phyloP scores from a whole-genome alignment of 2,329 filamentous ascomycete genomes.

The Xylaria sp. region DNA sequence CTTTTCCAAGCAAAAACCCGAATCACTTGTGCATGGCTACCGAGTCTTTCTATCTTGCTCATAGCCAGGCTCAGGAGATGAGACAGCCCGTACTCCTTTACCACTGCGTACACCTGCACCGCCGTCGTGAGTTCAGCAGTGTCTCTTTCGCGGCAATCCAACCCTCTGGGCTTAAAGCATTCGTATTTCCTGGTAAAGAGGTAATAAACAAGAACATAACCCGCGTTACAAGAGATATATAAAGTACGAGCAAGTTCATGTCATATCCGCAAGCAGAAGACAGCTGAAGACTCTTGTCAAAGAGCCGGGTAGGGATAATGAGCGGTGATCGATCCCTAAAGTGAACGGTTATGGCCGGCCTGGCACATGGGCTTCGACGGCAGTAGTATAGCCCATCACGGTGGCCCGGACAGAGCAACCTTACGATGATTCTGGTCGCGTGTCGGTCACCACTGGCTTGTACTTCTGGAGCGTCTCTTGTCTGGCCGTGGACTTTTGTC shows the following conservation, averaged over 20 bases:
- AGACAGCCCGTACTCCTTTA: slow-evolving; percentile 22
- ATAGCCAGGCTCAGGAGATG: slow-evolving; percentile 20
- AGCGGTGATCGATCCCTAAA: slow-evolving; percentile 17
- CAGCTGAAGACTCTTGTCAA: slow-evolving; percentile 15
- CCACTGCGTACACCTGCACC: slow-evolving; percentile 24
- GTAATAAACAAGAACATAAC: slow-evolving; percentile 32
- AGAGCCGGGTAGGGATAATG: neutral
- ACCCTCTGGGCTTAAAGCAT: slow-evolving; percentile 27
- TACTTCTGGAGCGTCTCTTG: neutral
- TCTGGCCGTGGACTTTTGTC: neutral
- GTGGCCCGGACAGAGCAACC: neutral
- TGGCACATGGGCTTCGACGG: slow-evolving; percentile 16
- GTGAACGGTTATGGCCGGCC: slow-evolving; percentile 9
- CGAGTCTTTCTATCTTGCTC: slow-evolving; percentile 31
- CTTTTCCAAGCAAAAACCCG: too few species aligned
- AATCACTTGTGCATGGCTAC: slow-evolving; percentile 13
- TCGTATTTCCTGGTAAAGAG: slow-evolving; percentile 32
- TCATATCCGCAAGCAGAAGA: neutral
- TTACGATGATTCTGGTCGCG: slow-evolving; percentile 23
- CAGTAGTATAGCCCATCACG: slow-evolving; percentile 2
- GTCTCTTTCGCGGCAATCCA: slow-evolving; percentile 14
- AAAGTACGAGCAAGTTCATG: neutral
- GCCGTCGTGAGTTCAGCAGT: slow-evolving; percentile 26
- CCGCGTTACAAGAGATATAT: slow-evolving; percentile 27
- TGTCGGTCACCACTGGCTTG: neutral